Evolutionary conservation across 2,329 filamentous ascomycete genomes (phyloP).

Genomic region (Colletotrichum filicis): DNA sequence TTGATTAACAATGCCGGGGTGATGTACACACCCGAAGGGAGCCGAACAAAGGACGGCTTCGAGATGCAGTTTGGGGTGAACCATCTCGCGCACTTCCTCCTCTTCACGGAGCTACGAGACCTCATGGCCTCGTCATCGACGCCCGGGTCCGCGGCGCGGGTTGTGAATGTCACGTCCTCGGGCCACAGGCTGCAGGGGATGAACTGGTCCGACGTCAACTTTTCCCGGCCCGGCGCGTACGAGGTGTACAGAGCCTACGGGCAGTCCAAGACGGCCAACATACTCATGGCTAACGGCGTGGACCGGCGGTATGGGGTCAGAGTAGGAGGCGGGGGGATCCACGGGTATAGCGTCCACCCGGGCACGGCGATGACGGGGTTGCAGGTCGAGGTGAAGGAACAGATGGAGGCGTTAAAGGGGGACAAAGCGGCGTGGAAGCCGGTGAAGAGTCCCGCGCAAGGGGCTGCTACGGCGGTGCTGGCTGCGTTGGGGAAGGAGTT

Average conservation of each 20-base stretch:
- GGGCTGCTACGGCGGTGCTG: conserved; percentile 58
- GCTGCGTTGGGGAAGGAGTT: conserved; percentile 50
- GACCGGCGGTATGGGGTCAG: conserved; percentile 44
- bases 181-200: conserved; percentile 50
- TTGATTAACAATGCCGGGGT: conserved; percentile 37
- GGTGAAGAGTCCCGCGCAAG: conserved; percentile 47
- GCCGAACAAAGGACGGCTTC: conserved; percentile 33
- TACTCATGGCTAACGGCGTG: conserved; percentile 59
- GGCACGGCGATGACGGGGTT: conserved; percentile 3
- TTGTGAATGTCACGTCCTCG: conserved; percentile 55
- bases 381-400: neutral
- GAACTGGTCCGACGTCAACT: conserved; percentile 40
- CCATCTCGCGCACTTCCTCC: conserved; percentile 63
- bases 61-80: conserved; percentile 61
- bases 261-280: conserved; percentile 57
- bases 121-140: conserved; percentile 52
- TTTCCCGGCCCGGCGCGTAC: neutral
- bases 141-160: conserved; percentile 53
- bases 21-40: conserved; percentile 11
- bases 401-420: neutral
- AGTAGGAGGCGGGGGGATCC: neutral
- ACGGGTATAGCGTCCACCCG: neutral
- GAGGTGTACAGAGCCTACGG: conserved; percentile 48
- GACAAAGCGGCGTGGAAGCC: neutral
- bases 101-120: conserved; percentile 59